Evolutionary conservation across 2,329 filamentous ascomycete genomes (phyloP), one percentile per base, ranked within the genome.

Genomic region (Fusarium pininemorale): DNA sequence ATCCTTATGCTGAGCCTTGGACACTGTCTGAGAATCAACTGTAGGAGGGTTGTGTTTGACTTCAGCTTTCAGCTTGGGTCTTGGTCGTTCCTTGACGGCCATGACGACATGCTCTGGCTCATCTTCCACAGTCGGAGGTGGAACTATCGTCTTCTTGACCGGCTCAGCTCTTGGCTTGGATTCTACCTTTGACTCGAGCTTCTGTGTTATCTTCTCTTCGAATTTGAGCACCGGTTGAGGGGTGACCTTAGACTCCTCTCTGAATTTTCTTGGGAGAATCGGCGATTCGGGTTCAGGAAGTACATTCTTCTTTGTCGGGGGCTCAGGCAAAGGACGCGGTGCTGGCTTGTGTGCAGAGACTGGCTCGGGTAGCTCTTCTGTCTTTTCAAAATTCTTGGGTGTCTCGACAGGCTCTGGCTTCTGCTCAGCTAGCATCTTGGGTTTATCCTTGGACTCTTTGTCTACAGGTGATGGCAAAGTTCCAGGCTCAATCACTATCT

Each of bases 121-220:
- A 41, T 70, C 53, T 48, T 66, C 59, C 13, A 70, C 66, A 2
- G 66, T 60, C 3, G 53, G 45, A n/a, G 35, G n/a, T 14, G 66
- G 59, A 15, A 30, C 18, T 3, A 13, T 12, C 10, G n/a, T 22
- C 32, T 50, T 48, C n/a, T 26, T 58, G 15, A 6, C 22, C 9
- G 35, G 11, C 15, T 71, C 39, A 9, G 24, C 32, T 5, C 22
- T 26, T n/a, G 38, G 26, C 35, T 32, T 62, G 24, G 11, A 8
- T 22, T 55, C 53, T 12, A 16, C 13, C n/a, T 28, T 26, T 41
- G n/a, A 24, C 9, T 66, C 50, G 3, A 15, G 3, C 22, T 53
- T 55, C 22, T 30, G 44, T 13, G 12, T 15, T 7, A 32, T 30
- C 35, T 74, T 51, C 10, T 38, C 26, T 11, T 61, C 39, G 18